A percentile compares a stretch with the other conserved stretches of the same genome.
Conservation (phyloP, 495 filamentous ascomycete genomes). For the Penicillium subrubescens region DNA sequence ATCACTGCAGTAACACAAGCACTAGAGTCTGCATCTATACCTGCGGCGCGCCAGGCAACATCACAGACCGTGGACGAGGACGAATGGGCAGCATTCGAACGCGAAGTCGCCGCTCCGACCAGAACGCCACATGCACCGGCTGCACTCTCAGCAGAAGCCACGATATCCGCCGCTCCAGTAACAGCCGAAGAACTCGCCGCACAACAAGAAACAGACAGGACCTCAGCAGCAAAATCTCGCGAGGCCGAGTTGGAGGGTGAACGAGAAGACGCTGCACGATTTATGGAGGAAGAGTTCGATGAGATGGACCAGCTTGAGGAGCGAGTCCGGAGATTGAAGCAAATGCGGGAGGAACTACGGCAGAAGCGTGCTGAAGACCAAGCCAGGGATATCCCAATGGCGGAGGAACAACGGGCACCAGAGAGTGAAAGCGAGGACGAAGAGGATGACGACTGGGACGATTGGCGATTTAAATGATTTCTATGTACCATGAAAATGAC, state of each 20-base stretch:
- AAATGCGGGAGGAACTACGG: constrained; percentile 64
- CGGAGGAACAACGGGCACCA: constrained; percentile 26
- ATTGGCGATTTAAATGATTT: constrained; percentile 64
- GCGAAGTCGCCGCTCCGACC: constrained; percentile 69
- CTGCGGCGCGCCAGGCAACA: constrained; percentile 16
- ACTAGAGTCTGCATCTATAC: constrained; percentile 19
- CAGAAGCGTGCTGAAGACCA: constrained; percentile 39
- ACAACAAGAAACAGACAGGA: constrained; percentile 60
- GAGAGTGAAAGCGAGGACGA: constrained; percentile 39
- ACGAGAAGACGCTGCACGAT: constrained; percentile 79
- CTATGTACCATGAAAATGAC: constrained; percentile 13
- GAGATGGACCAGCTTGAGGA: constrained; percentile 91
- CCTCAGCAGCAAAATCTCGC: constrained; percentile 41
- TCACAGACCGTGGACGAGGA: constrained; percentile 65
- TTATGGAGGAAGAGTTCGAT: constrained; percentile 86
- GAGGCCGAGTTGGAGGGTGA: constrained; percentile 76
- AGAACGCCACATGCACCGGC: constrained; percentile 36
- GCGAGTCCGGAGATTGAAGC: constrained; percentile 73
- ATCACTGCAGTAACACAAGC: constrained; percentile 9
- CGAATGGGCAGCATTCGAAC: constrained; percentile 90
- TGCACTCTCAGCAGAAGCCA: constrained; percentile 41
- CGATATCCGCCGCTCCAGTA: constrained; percentile 70
- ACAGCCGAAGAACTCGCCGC: constrained; percentile 72
- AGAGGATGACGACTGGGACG: constrained; percentile 61
- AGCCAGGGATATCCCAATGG: constrained; percentile 38